A percentile compares a stretch with the other conserved stretches of the same genome.
Evolutionary conservation across 345 rosid species (phyloP).

Genomic region (Leavenworthia alabamica): DNA sequence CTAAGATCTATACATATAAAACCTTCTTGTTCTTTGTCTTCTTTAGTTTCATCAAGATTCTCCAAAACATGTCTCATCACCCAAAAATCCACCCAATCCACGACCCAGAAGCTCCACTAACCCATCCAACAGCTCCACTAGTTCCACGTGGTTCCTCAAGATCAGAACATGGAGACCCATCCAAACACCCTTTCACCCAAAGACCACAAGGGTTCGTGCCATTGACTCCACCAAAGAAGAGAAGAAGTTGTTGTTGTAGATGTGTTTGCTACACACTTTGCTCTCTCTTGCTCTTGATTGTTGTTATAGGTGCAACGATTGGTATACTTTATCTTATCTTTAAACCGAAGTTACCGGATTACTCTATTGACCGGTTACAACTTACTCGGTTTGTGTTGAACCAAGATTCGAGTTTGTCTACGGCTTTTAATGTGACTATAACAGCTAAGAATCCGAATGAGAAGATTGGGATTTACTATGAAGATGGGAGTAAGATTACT

Average conservation of each 20-base stretch:
- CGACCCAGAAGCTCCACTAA: constrained; percentile 43
- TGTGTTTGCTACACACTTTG: constrained; percentile 66
- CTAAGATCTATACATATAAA: background rate
- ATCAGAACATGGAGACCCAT: constrained; percentile 37
- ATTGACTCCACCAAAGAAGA: constrained; percentile 36
- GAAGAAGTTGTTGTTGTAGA: constrained; percentile 50
- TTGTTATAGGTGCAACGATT: constrained; percentile 34
- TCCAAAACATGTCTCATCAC: constrained; percentile 46
- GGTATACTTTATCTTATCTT: constrained; percentile 64
- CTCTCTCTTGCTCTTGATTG: constrained; percentile 41
- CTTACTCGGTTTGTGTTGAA: constrained; percentile 44
- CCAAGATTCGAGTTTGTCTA: constrained; percentile 41
- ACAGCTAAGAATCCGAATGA: constrained; percentile 70
- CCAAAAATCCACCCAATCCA: constrained; percentile 55
- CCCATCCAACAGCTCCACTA: constrained; percentile 47
- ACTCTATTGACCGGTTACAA: constrained; percentile 46
- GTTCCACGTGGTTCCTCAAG: constrained; percentile 40
- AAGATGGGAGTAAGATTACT: constrained; percentile 65
- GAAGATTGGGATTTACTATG: constrained; percentile 76
- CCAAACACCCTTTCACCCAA: constrained; percentile 30
- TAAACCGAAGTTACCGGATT: constrained; percentile 71
- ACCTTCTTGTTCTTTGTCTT: background rate
- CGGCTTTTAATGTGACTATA: constrained; percentile 54
- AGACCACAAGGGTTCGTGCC: constrained; percentile 35
- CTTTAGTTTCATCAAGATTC: background rate